Evolutionary conservation across 768 basidiomycete species (phyloP), one percentile per base, ranked within the genome.

Genomic region (Amanita subjunquillea): DNA sequence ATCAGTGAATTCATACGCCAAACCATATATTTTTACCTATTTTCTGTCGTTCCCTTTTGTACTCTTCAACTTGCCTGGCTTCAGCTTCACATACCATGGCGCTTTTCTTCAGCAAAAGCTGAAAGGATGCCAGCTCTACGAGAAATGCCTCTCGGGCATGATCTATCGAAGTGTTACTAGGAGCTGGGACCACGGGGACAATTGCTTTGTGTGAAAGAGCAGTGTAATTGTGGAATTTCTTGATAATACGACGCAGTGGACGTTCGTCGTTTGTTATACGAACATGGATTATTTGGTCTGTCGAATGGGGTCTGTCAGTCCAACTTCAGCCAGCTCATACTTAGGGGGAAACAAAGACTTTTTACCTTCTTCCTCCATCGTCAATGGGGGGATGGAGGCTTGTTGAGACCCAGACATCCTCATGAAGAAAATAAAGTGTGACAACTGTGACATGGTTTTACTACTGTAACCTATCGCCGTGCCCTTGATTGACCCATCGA

Each of bases 1-100:
- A 25, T 44, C 15, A 58, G 48, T 38, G 29, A 10, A 27, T n/a
- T 12, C 20, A 54, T 10, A 7, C 27, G 39, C 25, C 25, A 48
- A 40, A 29, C 42, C 9, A 38, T 38, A 20, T 29, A 42, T 56
- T 43, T 79, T 42, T 62, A 87, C 90, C 87, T 60, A 91, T 87
- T 56, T 78, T 68, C 58, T 78, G 74, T 45, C 78, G 77, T 59
- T 89, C 87, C 41, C 76, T 72, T 58, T 88, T 77, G 62, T 92
- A 92, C 63, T 90, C 84, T 59, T 88, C 82, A 1, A 91, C 89
- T 67, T 92, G 88, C 59, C 89, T 74, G 49, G 79, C 77, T 69
- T 92, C 90, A 6, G 89, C 91, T 62, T 91, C 84, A 60, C 87
- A 91, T 42, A 89, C 82, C 80, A 91, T 86, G 34, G 74, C 71